Evolutionary conservation across 2,329 filamentous ascomycete species (phyloP), one percentile per base, ranked within the genome.

Genomic region (Triangularia setosa): DNA sequence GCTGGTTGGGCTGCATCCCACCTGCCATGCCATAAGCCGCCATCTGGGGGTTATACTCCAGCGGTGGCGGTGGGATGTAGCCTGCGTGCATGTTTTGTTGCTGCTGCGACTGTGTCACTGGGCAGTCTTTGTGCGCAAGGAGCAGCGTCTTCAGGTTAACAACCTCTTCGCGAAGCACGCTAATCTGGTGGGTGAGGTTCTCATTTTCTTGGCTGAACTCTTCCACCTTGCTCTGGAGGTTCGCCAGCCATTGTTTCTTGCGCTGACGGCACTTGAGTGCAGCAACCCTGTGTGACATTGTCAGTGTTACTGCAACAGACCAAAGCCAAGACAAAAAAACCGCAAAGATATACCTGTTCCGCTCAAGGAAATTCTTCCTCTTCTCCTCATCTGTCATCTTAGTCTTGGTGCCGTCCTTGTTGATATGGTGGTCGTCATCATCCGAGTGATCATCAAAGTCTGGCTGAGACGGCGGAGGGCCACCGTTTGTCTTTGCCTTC

Each of bases 341-440:
- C 93, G 9, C 30, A 53, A 61, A 27, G 57, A 79, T 87, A 72
- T 87, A 96, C 94, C 94, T 88, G 77, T 99, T 99, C 27, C 95
- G 85, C 75, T 99, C 95, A 2, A 99, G 82, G 77, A 99, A 99
- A 75, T 98, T 99, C 80, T 96, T 97, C 52, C 95, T 86, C 82
- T 99, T 99, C 80, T 99, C 95, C 74, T 98, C 95, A 63, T 98
- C 95, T 0, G 93, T 97, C 92, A 97, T 96, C 81, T 97, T 97
- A 0, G 77, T 74, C 76, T 88, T 90, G 14, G 65, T 86, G 48
- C 82, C 83, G 61, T 82, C 60, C 4, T 84, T 81, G 4, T 84
- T 80, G 4, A 86, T 81, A 1, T 87, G 84, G n/a, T 83, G 80
- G 24, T 75, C 74, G 12, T 76, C 75, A 52, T 78, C 75, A 53